Percentiles rank a stretch among this genome's conserved stretches.
Evolutionary conservation across 805 yeast genomes (phyloP).

Genomic region (Sugiyamaella mastotermitis): DNA sequence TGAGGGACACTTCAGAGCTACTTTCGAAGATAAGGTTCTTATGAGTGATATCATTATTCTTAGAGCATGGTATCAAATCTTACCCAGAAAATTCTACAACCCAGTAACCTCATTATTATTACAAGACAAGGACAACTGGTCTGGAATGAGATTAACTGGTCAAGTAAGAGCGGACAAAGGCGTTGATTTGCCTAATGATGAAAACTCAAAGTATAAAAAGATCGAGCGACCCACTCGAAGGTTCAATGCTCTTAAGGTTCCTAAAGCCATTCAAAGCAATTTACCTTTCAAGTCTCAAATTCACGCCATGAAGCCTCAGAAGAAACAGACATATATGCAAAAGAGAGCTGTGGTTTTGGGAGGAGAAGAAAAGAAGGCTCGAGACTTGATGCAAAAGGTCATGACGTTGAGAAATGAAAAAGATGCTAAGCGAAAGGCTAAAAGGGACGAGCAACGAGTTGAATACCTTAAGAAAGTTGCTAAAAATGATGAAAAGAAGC

Average conservation of each 20-base stretch:
- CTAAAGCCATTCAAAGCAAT: constrained; percentile 64
- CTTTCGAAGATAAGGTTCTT: constrained; percentile 91
- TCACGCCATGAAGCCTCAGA: constrained; percentile 78
- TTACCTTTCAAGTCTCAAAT: constrained; percentile 93
- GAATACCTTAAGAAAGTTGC: constrained; percentile 71
- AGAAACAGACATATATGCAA: constrained; percentile 66
- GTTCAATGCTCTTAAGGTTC: constrained; percentile 85
- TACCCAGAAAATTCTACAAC: constrained; percentile 83
- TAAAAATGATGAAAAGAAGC: constrained; percentile 62
- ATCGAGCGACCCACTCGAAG: constrained; percentile 78
- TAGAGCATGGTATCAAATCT: constrained; percentile 96
- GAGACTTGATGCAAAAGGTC: constrained; percentile 81
- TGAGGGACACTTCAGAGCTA: constrained; percentile 92
- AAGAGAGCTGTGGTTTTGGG: constrained; percentile 92
- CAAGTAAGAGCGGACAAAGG: constrained; percentile 75
- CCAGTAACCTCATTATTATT: constrained; percentile 90
- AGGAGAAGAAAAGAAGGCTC: constrained; percentile 90
- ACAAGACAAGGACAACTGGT: constrained; percentile 78
- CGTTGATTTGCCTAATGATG: constrained; percentile 54
- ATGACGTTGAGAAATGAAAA: constrained; percentile 80
- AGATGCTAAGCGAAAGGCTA: constrained; percentile 66
- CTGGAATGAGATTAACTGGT: constrained; percentile 94
- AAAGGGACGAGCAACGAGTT: constrained; percentile 69
- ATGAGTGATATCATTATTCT: constrained; percentile 78
- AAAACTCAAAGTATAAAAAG: constrained; percentile 53